Evolutionary conservation across 345 rosid genomes (phyloP).

Genomic region (Lumnitzera racemosa): DNA sequence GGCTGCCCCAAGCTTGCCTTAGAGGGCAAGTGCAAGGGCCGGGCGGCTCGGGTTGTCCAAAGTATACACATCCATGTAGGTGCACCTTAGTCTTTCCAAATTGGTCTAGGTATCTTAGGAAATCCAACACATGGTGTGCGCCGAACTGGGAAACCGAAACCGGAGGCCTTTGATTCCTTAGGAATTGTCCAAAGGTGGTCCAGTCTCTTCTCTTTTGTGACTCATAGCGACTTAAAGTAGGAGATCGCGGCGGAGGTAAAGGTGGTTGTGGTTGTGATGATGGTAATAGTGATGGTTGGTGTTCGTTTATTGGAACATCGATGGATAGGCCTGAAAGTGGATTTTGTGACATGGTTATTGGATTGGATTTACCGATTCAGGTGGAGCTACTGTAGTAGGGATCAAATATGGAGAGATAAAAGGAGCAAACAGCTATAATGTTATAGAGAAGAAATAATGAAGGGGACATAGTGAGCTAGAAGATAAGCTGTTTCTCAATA

Average conservation of each 20-base stretch:
- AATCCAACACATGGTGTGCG: conserved; percentile 65
- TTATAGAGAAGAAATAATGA: no score
- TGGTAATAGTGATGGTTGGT: not conserved
- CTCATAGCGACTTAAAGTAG: conserved; percentile 69
- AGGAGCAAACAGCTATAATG: no score
- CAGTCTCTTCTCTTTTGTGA: conserved; percentile 86
- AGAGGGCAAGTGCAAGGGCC: conserved; percentile 38
- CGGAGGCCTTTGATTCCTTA: conserved; percentile 81
- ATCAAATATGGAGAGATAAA: no score
- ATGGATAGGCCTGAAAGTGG: conserved; percentile 18
- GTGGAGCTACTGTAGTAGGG: no score
- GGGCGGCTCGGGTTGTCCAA: conserved; percentile 34
- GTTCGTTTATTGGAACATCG: conserved; percentile 7
- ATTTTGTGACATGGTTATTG: conserved; percentile 5
- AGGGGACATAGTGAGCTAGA: no score
- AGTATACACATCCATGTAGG: conserved; percentile 55
- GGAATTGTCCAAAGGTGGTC: conserved; percentile 85
- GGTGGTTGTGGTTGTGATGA: not conserved
- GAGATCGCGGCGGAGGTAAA: conserved; percentile 26
- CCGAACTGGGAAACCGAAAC: conserved; percentile 59
- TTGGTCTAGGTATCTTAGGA: conserved; percentile 73
- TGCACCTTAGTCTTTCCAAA: conserved; percentile 91
- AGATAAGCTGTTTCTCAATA: no score
- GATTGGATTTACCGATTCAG: not conserved
- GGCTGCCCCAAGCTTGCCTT: conserved; percentile 39